phyloP scores from a whole-genome alignment of 352 stramenopile species.

The Phytophthora meadii region DNA sequence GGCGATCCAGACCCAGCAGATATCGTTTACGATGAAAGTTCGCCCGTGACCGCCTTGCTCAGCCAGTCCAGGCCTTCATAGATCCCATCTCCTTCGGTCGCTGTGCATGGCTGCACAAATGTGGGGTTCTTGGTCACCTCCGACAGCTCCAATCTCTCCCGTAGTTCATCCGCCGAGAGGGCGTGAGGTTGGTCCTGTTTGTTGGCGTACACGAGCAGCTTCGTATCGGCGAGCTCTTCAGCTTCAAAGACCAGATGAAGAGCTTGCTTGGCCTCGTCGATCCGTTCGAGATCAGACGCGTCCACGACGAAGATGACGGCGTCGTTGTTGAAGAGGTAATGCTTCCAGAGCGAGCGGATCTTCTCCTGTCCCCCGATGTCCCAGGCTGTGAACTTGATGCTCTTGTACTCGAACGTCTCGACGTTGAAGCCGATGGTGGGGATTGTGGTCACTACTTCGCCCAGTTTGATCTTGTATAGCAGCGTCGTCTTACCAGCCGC shows the following conservation, averaged over 20 bases:
- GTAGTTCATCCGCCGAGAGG: conserved; percentile 40
- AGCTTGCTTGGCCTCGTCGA: conserved; percentile 53
- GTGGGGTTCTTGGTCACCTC: conserved; percentile 46
- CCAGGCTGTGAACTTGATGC: conserved; percentile 85
- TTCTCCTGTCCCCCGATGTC: conserved; percentile 73
- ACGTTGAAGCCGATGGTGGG: conserved; percentile 92
- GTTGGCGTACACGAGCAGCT: conserved; percentile 62
- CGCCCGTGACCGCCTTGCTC: conserved; percentile 37
- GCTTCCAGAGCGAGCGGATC: conserved; percentile 62
- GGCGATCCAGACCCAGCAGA: neutral
- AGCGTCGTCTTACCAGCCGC: conserved; percentile 98
- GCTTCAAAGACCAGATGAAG: conserved; percentile 52
- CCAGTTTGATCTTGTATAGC: conserved; percentile 90
- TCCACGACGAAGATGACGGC: conserved; percentile 90
- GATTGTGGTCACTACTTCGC: conserved; percentile 71
- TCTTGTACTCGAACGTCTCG: conserved; percentile 76
- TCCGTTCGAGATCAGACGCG: conserved; percentile 52
- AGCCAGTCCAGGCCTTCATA: conserved; percentile 66
- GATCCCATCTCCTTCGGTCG: conserved; percentile 42
- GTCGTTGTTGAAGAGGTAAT: conserved; percentile 75
- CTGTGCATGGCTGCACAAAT: conserved; percentile 41
- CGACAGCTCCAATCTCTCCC: conserved; percentile 40
- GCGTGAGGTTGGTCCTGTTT: conserved; percentile 53
- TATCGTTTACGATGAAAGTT: conserved; percentile 22
- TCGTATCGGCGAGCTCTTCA: conserved; percentile 47